Conservation (phyloP, 306 rosid genomes). For the Malus orientalis region DNA sequence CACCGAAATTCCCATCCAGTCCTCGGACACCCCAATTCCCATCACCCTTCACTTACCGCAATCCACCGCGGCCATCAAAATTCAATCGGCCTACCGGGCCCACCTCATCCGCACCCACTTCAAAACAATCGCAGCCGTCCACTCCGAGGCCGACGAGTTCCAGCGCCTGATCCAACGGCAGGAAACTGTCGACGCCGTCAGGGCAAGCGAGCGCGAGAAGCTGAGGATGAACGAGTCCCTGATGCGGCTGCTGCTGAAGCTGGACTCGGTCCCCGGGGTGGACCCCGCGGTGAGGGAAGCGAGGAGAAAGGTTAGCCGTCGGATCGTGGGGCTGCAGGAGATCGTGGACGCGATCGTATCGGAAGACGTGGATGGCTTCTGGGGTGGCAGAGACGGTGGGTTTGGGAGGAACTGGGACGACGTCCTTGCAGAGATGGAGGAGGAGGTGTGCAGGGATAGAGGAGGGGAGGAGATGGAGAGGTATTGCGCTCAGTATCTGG, state of each 20-base stretch:
- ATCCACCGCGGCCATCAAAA: constrained; percentile 41
- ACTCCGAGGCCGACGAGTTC: constrained; percentile 50
- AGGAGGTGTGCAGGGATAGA: constrained; percentile 57
- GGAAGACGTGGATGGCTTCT: constrained; percentile 17
- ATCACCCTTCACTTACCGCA: constrained; percentile 17
- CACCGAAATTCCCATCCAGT: constrained; percentile 28
- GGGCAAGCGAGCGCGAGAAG: constrained; percentile 57
- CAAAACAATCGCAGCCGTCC: constrained; percentile 46
- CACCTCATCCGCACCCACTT: constrained; percentile 59
- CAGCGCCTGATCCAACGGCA: constrained; percentile 69
- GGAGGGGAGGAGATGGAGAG: constrained; percentile 78
- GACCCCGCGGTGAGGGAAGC: constrained; percentile 80
- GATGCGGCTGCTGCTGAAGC: constrained; percentile 61
- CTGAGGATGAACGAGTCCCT: constrained; percentile 69
- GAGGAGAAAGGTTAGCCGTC: constrained; percentile 66
- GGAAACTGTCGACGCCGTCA: constrained; percentile 87
- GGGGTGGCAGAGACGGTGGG: constrained; percentile 21
- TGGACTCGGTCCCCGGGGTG: constrained; percentile 81
- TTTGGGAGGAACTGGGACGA: constrained; percentile 50
- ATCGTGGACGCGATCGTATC: constrained; percentile 59
- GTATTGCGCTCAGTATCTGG: constrained; percentile 59
- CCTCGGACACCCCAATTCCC: constrained; percentile 23
- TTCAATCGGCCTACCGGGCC: constrained; percentile 68
- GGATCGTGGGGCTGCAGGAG: constrained; percentile 91
- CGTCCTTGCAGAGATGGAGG: constrained; percentile 72